A percentile compares a stretch with the other conserved stretches of the same genome.
Evolutionary conservation across 345 rosid genomes (phyloP).

Genomic region (Aethionema arabicum): DNA sequence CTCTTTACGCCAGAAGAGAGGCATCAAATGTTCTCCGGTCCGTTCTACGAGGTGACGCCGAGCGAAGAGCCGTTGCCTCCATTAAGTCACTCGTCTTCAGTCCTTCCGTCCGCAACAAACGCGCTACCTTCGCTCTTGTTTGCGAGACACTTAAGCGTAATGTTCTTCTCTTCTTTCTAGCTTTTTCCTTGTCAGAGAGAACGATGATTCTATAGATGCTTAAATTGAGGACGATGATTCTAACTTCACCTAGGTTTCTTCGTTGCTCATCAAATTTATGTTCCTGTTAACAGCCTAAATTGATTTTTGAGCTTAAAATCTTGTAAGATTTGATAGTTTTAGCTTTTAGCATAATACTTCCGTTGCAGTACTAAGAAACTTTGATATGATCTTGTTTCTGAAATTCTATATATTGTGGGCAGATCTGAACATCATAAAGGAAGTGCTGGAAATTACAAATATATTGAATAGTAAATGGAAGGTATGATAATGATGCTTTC

Average conservation of each 20-base stretch:
- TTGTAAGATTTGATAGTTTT: background rate
- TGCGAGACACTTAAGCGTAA: slow-evolving; percentile 92
- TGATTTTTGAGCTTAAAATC: slow-evolving; percentile 1
- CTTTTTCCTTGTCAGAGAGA: background rate
- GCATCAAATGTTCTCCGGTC: slow-evolving; percentile 68
- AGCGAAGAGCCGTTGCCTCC: slow-evolving; percentile 71
- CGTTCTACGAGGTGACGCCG: slow-evolving; percentile 79
- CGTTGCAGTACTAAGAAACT: background rate
- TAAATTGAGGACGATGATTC: background rate
- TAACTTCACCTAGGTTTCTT: background rate
- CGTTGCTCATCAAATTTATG: background rate
- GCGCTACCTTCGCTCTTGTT: slow-evolving; percentile 85
- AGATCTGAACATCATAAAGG: slow-evolving; percentile 72
- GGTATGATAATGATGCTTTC: slow-evolving; percentile 41
- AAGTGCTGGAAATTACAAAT: slow-evolving; percentile 57
- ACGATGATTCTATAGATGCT: background rate
- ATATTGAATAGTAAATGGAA: slow-evolving; percentile 73
- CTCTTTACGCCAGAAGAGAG: slow-evolving; percentile 78
- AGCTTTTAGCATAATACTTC: background rate
- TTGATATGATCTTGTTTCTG: background rate
- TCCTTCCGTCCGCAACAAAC: slow-evolving; percentile 78
- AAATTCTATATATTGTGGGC: slow-evolving; percentile 25
- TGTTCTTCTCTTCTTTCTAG: background rate
- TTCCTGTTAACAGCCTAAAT: background rate
- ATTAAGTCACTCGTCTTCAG: slow-evolving; percentile 80